Base-by-base conservation (phyloP, 352 stramenopile genomes). In the Phytophthora tentaculata region DNA sequence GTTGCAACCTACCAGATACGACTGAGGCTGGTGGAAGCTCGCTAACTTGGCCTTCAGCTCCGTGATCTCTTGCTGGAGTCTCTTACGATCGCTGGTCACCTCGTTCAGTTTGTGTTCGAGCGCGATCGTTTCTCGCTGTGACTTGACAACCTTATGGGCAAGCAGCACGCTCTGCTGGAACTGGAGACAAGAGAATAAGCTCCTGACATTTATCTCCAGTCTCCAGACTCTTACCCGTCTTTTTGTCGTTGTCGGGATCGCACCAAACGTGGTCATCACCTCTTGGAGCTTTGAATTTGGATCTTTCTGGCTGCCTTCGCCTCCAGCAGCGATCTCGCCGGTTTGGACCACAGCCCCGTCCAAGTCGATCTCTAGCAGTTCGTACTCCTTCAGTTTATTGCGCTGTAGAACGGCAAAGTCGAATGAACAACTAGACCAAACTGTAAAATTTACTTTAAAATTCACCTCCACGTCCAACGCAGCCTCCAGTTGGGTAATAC, bases 161-260 rank as follows among this genome's bases (percentile, higher is more conserved):
- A 94, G 74, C 43, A 79, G 53, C 5, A 91, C 84, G 41, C 84
- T 92, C 35, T 94, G 86, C 28, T 92, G 79, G 61, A 94, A 94
- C 86, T 94, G 60, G 22, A 14, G 13, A 37, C 24, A 19, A 49
- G 12, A 20, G 10, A 22, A 24, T 48, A n/a, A 62, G 51, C 24
- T 35, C 19, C 10, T 32, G 49, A 3, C 19, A 28, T 2, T 19
- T 35, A 22, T 7, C n/a, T n/a, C n/a, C n/a, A n/a, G n/a, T n/a
- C n/a, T n/a, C 14, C 29, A 17, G 14, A 19, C 20, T 23, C 49
- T 14, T 78, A 92, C 86, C 53, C 84, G 62, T 68, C 86, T 81
- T 56, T 92, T 91, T 0, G 73, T 86, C 9, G 79, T 85, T 2
- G 77, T 86, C 3, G 83, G 86, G 26, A 94, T 90, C 16, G 85